Percentiles rank a stretch among this genome's conserved stretches.
Conservation (phyloP, 306 rosid species). For the Cucumis cinereus region DNA sequence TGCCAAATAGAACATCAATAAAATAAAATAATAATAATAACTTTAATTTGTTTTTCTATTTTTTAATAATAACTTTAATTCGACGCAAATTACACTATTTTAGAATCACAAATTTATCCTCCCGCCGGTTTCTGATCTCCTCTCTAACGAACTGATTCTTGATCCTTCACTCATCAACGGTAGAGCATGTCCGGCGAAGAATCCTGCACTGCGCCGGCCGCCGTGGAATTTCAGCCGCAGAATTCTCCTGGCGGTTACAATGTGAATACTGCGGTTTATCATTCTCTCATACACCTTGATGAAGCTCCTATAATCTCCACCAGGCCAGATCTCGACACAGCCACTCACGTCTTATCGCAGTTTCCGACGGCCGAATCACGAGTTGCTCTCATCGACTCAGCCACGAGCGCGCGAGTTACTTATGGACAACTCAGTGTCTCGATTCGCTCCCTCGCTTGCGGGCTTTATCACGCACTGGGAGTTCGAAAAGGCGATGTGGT, state of each 20-base stretch:
- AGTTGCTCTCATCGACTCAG: conserved; percentile 53
- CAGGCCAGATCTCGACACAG: conserved; percentile 34
- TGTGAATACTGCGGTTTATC: conserved; percentile 45
- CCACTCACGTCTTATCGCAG: conserved; percentile 55
- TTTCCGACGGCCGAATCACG: conserved; percentile 51
- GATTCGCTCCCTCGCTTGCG: conserved; percentile 46
- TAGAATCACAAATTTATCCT: not conserved
- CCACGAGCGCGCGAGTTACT: conserved; percentile 27
- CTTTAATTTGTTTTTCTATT: no score
- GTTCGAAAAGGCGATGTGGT: conserved; percentile 67
- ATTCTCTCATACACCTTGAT: conserved; percentile 26
- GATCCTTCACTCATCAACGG: not conserved
- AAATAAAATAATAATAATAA: not conserved
- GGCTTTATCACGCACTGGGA: conserved; percentile 50
- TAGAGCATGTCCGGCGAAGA: not conserved
- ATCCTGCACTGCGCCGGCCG: conserved; percentile 17
- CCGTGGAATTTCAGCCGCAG: conserved; percentile 18
- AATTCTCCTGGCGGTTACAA: conserved; percentile 32
- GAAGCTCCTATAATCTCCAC: conserved; percentile 30
- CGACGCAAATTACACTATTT: not conserved
- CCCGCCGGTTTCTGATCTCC: not conserved
- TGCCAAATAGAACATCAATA: not conserved
- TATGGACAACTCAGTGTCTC: conserved; percentile 49
- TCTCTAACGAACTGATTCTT: not conserved
- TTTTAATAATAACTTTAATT: not conserved